phyloP scores from a whole-genome alignment of 2,329 filamentous ascomycete species.

The Cercospora citrullina region DNA sequence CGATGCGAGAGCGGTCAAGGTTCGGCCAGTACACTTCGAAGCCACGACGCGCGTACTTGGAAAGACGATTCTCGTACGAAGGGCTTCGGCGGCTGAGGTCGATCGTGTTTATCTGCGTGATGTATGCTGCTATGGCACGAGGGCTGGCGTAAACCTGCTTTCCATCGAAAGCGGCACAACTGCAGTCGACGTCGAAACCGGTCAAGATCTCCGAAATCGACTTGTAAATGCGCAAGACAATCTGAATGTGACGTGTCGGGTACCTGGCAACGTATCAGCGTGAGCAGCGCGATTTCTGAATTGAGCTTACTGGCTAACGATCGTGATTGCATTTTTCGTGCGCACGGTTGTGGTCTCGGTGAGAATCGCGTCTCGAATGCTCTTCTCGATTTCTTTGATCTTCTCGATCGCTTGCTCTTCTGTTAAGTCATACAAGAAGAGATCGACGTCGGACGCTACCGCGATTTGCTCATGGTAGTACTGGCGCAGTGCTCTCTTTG shows the following conservation, averaged over 20 bases:
- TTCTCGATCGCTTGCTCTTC: conserved; percentile 79
- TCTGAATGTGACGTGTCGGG: conserved; percentile 79
- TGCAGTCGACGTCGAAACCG: conserved; percentile 85
- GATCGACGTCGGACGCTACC: conserved; percentile 81
- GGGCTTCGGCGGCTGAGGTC: conserved; percentile 78
- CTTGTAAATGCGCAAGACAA: conserved; percentile 82
- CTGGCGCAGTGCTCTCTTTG: conserved; percentile 45
- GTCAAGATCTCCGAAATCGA: conserved; percentile 81
- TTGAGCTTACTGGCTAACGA: conserved; percentile 68
- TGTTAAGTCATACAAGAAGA: conserved; percentile 78
- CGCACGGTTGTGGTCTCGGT: conserved; percentile 81
- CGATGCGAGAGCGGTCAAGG: conserved; percentile 71
- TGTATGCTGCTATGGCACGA: conserved; percentile 72
- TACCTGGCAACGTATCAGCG: conserved; percentile 14
- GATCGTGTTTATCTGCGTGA: conserved; percentile 79
- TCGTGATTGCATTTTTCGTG: conserved; percentile 85
- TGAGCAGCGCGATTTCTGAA: not conserved
- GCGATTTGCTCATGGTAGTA: conserved; percentile 82
- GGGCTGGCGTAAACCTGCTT: conserved; percentile 77
- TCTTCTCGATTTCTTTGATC: conserved; percentile 76
- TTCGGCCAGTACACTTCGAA: conserved; percentile 82
- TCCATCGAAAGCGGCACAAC: conserved; percentile 78
- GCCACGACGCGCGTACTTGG: conserved; percentile 79
- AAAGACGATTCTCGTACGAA: conserved; percentile 83
- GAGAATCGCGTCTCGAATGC: conserved; percentile 73